Conservation (phyloP, 192 early-diverging fungal species). For the Umbelopsis sp. region DNA sequence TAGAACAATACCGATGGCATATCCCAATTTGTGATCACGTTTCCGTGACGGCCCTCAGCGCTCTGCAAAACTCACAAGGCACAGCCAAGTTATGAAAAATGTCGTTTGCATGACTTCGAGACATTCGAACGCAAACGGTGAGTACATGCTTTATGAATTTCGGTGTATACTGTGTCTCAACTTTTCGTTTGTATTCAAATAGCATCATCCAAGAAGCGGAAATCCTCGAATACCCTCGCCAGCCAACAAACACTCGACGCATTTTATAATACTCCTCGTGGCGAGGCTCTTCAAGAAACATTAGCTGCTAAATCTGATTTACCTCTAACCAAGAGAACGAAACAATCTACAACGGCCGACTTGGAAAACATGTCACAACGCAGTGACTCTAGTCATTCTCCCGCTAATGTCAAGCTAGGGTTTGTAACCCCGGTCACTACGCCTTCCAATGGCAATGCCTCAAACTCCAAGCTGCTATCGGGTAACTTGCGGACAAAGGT, state of each 20-base stretch:
- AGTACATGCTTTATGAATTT: background rate
- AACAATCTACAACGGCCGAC: background rate
- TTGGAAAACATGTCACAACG: background rate
- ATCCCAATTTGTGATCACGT: conserved; percentile 14
- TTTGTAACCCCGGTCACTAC: conserved; percentile 6
- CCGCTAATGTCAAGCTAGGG: conserved; percentile 14
- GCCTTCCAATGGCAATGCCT: conserved; percentile 13
- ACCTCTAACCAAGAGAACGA: background rate
- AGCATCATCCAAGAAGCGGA: conserved; percentile 27
- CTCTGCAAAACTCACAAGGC: background rate
- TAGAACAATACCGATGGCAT: background rate
- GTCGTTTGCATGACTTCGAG: conserved; percentile 15
- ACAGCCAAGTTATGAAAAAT: background rate
- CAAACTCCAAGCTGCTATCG: background rate
- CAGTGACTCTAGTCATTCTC: background rate
- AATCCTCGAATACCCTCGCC: conserved; percentile 19
- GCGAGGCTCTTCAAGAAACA: background rate
- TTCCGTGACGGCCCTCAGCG: conserved; percentile 7
- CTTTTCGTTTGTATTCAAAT: background rate
- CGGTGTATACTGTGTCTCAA: background rate
- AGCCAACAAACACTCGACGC: conserved; percentile 13
- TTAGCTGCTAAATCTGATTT: background rate
- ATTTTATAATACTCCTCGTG: conserved; percentile 18
- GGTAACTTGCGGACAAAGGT: background rate
- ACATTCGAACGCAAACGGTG: conserved; percentile 1